Evolutionary conservation across 208 protist genomes (phyloP).

Genomic region (Zelonia costaricensis): DNA sequence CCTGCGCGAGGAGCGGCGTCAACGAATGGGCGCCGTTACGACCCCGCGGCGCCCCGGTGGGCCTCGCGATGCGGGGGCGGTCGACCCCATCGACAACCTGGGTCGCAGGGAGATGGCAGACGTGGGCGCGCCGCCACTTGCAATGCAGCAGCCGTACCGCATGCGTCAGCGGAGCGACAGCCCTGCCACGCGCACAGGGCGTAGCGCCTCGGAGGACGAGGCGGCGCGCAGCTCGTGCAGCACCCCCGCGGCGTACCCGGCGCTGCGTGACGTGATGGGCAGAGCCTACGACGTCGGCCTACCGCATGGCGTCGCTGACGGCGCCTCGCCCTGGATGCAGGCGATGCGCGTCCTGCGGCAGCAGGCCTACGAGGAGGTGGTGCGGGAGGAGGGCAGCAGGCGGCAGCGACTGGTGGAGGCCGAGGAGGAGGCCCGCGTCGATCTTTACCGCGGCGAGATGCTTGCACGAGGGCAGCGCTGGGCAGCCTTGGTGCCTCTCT

Average conservation of each 20-base stretch:
- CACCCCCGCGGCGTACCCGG: constrained; percentile 9
- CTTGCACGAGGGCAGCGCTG: constrained; percentile 17
- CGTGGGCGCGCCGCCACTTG: not conserved
- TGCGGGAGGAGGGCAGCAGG: constrained; percentile 15
- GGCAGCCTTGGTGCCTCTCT: too few species aligned
- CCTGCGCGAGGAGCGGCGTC: constrained; percentile 8
- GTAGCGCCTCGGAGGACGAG: not conserved
- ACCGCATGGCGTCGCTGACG: constrained; percentile 7
- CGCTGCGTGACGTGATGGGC: not conserved
- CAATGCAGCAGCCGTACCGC: not conserved
- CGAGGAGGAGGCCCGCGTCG: constrained; percentile 30
- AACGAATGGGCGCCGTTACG: not conserved
- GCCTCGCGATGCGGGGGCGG: not conserved
- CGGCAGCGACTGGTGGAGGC: constrained; percentile 19
- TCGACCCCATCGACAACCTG: constrained; percentile 8
- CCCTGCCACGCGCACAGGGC: not conserved
- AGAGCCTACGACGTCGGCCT: not conserved
- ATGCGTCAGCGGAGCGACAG: not conserved
- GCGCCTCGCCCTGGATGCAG: constrained; percentile 28
- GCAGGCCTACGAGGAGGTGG: constrained; percentile 14
- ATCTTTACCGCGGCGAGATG: constrained; percentile 26
- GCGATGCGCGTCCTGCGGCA: constrained; percentile 20
- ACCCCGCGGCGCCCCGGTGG: constrained; percentile 15
- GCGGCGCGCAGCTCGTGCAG: not conserved
- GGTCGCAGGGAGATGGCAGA: constrained; percentile 9